Evolutionary conservation across 306 rosid genomes (phyloP).

Genomic region (Prunus mume): DNA sequence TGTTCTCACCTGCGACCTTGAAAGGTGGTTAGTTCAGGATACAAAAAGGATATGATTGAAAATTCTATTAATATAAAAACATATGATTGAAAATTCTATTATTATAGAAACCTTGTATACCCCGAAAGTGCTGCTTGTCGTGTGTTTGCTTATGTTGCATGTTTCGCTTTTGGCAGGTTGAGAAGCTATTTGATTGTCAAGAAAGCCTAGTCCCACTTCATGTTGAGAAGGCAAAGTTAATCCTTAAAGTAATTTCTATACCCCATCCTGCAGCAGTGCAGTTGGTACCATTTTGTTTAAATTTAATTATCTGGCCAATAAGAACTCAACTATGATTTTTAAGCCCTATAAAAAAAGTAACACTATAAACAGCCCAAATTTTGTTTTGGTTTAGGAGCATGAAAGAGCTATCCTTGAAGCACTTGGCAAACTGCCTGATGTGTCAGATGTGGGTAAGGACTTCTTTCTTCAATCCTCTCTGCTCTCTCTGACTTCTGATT

Average conservation of each 20-base stretch:
- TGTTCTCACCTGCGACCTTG: background rate
- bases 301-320: background rate
- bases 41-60: background rate
- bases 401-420: conserved; percentile 10
- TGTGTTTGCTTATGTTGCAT: background rate
- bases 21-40: background rate
- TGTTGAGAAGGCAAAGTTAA: background rate
- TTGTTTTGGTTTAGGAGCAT: background rate
- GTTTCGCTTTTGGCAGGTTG: conserved; percentile 1
- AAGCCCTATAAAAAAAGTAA: background rate
- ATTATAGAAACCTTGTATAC: background rate
- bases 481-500: background rate
- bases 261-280: background rate
- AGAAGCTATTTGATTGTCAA: background rate
- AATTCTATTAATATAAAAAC: background rate
- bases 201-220: background rate
- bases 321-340: background rate
- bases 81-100: background rate
- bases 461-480: background rate
- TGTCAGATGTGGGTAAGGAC: background rate
- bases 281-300: background rate
- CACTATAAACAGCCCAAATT: background rate
- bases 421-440: background rate
- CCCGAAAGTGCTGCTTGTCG: background rate
- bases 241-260: background rate